A percentile compares a stretch with the other conserved stretches of the same genome.
phyloP scores from a whole-genome alignment of 805 yeast genomes.

The Ogataea trehalophila region DNA sequence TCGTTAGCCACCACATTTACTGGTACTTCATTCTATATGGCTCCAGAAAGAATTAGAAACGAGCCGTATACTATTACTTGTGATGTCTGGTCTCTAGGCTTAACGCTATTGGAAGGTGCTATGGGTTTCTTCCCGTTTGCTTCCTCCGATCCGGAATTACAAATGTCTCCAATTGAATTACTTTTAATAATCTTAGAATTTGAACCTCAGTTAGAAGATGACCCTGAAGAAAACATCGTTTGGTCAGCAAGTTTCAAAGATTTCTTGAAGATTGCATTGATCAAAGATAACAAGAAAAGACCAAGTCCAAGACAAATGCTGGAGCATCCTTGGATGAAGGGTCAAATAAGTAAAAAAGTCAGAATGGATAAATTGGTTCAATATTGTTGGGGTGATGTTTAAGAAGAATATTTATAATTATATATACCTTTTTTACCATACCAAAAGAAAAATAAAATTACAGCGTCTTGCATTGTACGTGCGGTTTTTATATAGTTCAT shows the following conservation, averaged over 20 bases:
- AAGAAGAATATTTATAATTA: not conserved
- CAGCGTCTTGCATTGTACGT: too few species aligned
- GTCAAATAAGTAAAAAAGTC: conserved; percentile 67
- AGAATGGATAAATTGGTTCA: conserved; percentile 82
- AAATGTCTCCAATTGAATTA: conserved; percentile 78
- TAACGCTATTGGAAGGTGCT: conserved; percentile 90
- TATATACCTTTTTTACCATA: too few species aligned
- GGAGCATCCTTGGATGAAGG: conserved; percentile 86
- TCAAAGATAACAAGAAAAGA: conserved; percentile 70
- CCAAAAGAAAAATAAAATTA: too few species aligned
- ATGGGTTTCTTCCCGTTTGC: conserved; percentile 84
- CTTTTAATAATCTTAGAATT: conserved; percentile 75
- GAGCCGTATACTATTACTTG: conserved; percentile 92
- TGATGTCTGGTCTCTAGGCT: conserved; percentile 95
- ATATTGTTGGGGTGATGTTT: conserved; percentile 54
- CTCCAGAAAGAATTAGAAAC: conserved; percentile 95
- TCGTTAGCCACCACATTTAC: conserved; percentile 95
- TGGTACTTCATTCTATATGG: conserved; percentile 98
- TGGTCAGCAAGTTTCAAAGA: conserved; percentile 85
- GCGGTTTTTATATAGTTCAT: too few species aligned
- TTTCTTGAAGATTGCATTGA: conserved; percentile 75
- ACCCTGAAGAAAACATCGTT: conserved; percentile 63
- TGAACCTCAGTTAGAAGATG: conserved; percentile 76
- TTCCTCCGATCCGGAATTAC: conserved; percentile 30
- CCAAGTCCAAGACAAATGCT: conserved; percentile 95